Evolutionary conservation across 1,284 basidiomycete species (phyloP).

Genomic region (Rhizoctonia solani): DNA sequence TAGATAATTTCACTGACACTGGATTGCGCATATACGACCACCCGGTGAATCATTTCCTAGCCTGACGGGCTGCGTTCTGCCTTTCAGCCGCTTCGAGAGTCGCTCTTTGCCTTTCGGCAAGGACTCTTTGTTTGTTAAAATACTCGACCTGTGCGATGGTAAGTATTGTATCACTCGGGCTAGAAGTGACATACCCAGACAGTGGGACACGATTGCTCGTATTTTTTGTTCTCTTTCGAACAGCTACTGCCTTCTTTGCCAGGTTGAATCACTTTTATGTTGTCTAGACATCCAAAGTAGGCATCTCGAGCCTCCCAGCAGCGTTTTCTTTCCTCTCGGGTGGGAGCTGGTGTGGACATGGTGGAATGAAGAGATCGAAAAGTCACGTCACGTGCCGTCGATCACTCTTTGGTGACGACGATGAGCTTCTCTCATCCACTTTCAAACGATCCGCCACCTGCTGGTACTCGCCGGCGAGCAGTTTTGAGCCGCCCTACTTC

Average conservation of each 20-base stretch:
- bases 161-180: neutral
- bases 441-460: constrained; percentile 14
- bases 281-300: constrained; percentile 78
- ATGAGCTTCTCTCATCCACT: constrained; percentile 29
- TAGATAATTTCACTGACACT: neutral
- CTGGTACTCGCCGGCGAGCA: constrained; percentile 4
- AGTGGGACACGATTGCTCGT: constrained; percentile 71
- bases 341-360: constrained; percentile 34
- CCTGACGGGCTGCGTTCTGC: neutral
- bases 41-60: neutral
- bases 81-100: constrained; percentile 36
- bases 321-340: constrained; percentile 40
- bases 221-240: constrained; percentile 54
- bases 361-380: neutral
- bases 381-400: constrained; percentile 31
- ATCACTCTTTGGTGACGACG: neutral
- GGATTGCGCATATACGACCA: neutral
- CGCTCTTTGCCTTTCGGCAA: constrained; percentile 70
- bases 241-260: constrained; percentile 62
- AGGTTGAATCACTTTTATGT: constrained; percentile 62
- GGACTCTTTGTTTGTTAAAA: constrained; percentile 78
- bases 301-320: constrained; percentile 79
- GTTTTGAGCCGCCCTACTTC: constrained; percentile 43
- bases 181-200: constrained; percentile 68
- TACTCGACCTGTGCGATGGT: constrained; percentile 66